Base-by-base conservation (phyloP, 2,329 filamentous ascomycete genomes). In the Elsinoe arachidis region DNA sequence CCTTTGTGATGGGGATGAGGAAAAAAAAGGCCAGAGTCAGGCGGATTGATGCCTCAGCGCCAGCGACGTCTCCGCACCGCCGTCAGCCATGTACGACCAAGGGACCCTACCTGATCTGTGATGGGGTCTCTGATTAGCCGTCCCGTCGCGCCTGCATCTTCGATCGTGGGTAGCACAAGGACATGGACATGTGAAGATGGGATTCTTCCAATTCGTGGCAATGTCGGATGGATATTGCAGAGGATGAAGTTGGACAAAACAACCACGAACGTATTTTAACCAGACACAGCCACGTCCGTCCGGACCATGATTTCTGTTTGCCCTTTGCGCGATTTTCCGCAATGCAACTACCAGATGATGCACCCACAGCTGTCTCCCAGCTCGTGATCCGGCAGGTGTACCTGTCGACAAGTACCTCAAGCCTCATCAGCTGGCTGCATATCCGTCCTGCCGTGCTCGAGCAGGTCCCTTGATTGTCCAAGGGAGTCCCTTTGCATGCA, bases 301-400 rank as follows among this genome's bases (percentile, higher is more conserved):
- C 26, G 26, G 9, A 30, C 26, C 26, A 30, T 39, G 5, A 11
- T 39, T 19, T n/a, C 4, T 39, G 14, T 46, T 14, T 19, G 23
- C 12, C 38, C n/a, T 39, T 39, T 53, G 34, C 49, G 49, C 49
- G 49, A 39, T 39, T 53, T 39, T 53, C 17, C 49, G 19, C 33
- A n/a, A 39, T 51, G 15, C 3, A 21, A 19, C 15, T 14, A 11
- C 33, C 11, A 26, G 17, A 15, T 51, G 46, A 35, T 51, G 46
- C 33, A 15, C 21, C 33, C 6, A 12, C 15, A 46, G 41, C 41
- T 46, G 41, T n/a, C 11, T 3, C 14, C 33, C 19, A 51, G 46
- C 44, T 49, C 44, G 44, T 49, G 44, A 49, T 49, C 44, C 30
- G 44, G 17, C 44, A 49, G 44, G 5, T 49, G 23, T 49, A 49